Evolutionary conservation across 1,284 basidiomycete species (phyloP).

Genomic region (Singerocomus inundabilis): DNA sequence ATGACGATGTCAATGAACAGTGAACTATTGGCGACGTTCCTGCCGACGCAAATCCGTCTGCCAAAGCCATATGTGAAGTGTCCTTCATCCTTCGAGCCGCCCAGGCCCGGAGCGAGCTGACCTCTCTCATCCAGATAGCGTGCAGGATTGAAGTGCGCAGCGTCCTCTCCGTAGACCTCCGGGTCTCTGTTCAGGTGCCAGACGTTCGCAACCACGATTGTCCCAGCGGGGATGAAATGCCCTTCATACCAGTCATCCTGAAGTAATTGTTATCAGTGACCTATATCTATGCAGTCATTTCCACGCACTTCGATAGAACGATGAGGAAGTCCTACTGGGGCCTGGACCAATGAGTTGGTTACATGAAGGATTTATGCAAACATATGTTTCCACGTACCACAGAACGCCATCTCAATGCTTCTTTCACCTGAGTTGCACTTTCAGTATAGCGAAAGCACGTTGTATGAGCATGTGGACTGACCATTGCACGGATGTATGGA

Average conservation of each 20-base stretch:
- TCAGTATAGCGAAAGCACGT: background rate
- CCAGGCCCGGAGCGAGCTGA: too few species aligned
- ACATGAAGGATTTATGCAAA: background rate
- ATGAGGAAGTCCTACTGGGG: conserved; percentile 5
- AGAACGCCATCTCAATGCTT: conserved; percentile 10
- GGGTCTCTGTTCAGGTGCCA: too few species aligned
- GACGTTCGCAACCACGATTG: conserved; percentile 14
- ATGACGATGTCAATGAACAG: conserved; percentile 16
- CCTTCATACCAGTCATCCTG: conserved; percentile 17
- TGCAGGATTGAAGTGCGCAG: conserved; percentile 8
- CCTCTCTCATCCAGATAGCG: conserved; percentile 4
- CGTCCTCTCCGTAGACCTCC: conserved; percentile 12
- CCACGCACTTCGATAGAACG: conserved; percentile 7
- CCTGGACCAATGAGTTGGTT: background rate
- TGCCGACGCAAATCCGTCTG: background rate
- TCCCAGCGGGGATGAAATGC: conserved; percentile 20
- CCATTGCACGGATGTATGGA: too few species aligned
- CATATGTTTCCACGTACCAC: conserved; percentile 1
- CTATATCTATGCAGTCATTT: background rate
- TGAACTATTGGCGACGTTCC: conserved; percentile 21
- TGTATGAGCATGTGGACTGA: background rate
- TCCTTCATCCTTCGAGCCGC: too few species aligned
- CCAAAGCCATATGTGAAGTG: too few species aligned
- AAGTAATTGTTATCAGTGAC: background rate
- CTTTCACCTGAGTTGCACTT: background rate